Base-by-base conservation (phyloP, 1,139 yeast genomes). In the Saccharomyces uvarum region DNA sequence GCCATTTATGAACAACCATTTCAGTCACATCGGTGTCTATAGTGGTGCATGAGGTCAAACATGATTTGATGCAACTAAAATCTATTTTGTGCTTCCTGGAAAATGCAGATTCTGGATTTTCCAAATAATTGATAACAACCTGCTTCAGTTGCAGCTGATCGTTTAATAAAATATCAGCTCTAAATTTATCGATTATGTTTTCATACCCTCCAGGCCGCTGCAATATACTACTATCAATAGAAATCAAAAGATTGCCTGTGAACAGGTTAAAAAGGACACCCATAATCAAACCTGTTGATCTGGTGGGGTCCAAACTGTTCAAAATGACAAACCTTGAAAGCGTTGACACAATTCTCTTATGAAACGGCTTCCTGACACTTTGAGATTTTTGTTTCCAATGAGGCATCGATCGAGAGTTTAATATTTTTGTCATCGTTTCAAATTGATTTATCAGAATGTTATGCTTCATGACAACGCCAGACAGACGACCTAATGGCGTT, bases 1-100 rank as follows among this genome's bases (percentile, higher is more conserved):
- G 76, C 88, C 96, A 93, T 58, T 98, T 78, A 62, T 90, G 95
- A n/a, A 96, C 83, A 50, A 93, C 75, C 66, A 93, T 84, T 63
- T 89, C 96, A 64, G 90, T 84, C 62, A 93, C 93, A 62, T 93
- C 99, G 2, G 97, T 89, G 69, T 95, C 99, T 3, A 91, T 90
- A 0, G 95, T 88, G n/a, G 87, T 77, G 0, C 97, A 88, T 63
- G 90, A 90, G 8, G 95, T 90, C 47, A 93, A 73, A 47, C 96
- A 95, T 93, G 97, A 90, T 60, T 84, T 83, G 4, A 93, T 83
- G 27, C 88, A 79, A 0, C 93, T 82, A 49, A 93, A 78, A 64
- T 91, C 93, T 2, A 91, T 95, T 54, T 82, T 79, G 56, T 81
- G 82, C 51, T 88, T 88, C 62, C 88, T 89, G 57, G 87, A 85